Evolutionary conservation across 2,329 filamentous ascomycete genomes (phyloP).

Genomic region (Pleurostoma richardsiae): DNA sequence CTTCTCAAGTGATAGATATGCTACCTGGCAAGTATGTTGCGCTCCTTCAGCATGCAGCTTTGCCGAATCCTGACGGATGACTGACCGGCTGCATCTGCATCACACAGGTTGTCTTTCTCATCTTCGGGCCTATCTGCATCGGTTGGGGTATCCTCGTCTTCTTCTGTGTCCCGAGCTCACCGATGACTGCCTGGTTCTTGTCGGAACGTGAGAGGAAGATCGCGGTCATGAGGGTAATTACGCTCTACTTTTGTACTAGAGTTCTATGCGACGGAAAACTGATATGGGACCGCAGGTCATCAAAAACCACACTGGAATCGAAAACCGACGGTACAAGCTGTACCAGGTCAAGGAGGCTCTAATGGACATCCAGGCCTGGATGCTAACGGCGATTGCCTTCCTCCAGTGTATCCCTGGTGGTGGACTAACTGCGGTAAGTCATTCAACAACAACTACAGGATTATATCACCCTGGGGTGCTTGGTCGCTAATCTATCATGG

Average conservation of each 20-base stretch:
- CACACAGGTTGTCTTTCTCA: not conserved
- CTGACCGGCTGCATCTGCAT: not conserved
- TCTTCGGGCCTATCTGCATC: constrained; percentile 1
- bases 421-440: not conserved
- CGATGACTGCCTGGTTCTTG: constrained; percentile 1
- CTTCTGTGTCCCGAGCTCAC: not conserved
- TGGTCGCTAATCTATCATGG: too few relatives aligned
- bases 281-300: not conserved
- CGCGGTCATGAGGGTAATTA: not conserved
- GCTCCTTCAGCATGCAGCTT: too few relatives aligned
- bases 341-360: constrained; percentile 1
- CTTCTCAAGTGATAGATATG: not conserved
- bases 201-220: not conserved
- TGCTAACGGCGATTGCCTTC: not conserved
- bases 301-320: not conserved
- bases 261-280: too few relatives aligned
- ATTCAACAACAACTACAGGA: not conserved
- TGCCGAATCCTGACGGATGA: not conserved
- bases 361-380: constrained; percentile 1
- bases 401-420: constrained; percentile 1
- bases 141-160: constrained; percentile 1
- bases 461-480: too few relatives aligned
- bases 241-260: too few relatives aligned
- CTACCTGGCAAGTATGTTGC: not conserved
- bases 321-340: constrained; percentile 1